A percentile compares a stretch with the other conserved stretches of the same genome.
phyloP scores from a whole-genome alignment of 1,284 basidiomycete species.

The Trichosporon sp. region DNA sequence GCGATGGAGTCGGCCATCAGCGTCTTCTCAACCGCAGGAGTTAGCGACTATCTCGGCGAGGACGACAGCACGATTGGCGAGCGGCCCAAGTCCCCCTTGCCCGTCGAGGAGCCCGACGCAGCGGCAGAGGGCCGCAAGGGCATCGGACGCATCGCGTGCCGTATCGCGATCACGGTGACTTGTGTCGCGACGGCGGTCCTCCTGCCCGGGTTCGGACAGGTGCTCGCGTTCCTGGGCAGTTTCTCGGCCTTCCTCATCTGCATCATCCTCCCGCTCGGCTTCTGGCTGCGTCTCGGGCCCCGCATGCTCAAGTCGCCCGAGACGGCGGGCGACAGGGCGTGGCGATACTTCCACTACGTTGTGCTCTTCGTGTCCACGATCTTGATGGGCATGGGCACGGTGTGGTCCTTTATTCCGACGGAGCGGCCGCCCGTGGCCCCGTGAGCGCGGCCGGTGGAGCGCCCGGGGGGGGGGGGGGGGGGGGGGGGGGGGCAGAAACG shows the following conservation, averaged over 20 bases:
- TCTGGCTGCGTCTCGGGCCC: conserved; percentile 50
- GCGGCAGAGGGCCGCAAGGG: conserved; percentile 33
- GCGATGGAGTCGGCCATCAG: conserved; percentile 26
- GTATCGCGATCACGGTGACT: conserved; percentile 46
- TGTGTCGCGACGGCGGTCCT: conserved; percentile 45
- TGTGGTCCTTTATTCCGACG: conserved; percentile 63
- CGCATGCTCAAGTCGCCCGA: conserved; percentile 28
- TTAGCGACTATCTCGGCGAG: conserved; percentile 27
- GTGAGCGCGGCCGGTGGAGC: not conserved
- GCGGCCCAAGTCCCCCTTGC: conserved; percentile 21
- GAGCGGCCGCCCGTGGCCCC: not conserved
- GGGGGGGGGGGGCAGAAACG: too few species aligned
- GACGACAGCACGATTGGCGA: conserved; percentile 3
- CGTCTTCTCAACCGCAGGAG: conserved; percentile 24
- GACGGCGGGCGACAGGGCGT: conserved; percentile 64
- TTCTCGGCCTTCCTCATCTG: conserved; percentile 83
- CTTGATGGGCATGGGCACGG: conserved; percentile 79
- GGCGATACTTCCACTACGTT: conserved; percentile 61
- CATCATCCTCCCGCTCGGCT: conserved; percentile 68
- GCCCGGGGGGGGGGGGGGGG: too few species aligned
- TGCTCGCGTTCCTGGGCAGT: conserved; percentile 88
- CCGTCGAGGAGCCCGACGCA: not conserved
- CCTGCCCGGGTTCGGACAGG: conserved; percentile 61
- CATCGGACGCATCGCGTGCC: conserved; percentile 39
- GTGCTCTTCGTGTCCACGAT: conserved; percentile 64